Percentiles rank a stretch among this genome's conserved stretches.
Conservation (phyloP, 129 eudicot genomes). For the Ambrosia artemisiifolia region DNA sequence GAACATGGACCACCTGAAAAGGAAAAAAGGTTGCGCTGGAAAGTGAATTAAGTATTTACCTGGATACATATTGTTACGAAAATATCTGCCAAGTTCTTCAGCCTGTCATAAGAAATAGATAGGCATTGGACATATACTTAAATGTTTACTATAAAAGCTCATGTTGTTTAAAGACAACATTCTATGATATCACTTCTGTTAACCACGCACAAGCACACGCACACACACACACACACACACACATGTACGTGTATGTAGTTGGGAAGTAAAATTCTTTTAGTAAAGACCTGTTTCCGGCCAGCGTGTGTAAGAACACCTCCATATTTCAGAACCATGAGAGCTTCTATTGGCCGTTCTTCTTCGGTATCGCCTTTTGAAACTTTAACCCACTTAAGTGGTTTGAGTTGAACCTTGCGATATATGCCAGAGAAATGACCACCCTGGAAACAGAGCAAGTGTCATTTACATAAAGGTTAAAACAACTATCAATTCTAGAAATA, state of each 20-base stretch:
- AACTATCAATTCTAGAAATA: not conserved
- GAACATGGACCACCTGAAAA: slow-evolving; percentile 10
- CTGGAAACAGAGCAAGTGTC: slow-evolving; percentile 40
- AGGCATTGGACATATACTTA: not conserved
- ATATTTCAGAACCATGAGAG: slow-evolving; percentile 94
- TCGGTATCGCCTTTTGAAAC: slow-evolving; percentile 79
- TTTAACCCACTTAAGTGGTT: slow-evolving; percentile 96
- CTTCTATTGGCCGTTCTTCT: slow-evolving; percentile 91
- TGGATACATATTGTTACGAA: slow-evolving; percentile 96
- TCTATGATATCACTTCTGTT: not conserved
- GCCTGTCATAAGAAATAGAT: slow-evolving; percentile 55
- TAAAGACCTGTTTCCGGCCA: slow-evolving; percentile 88
- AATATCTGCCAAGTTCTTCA: slow-evolving; percentile 97
- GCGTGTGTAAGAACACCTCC: slow-evolving; percentile 99
- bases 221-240: not conserved
- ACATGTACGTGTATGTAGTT: not conserved
- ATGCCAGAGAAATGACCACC: slow-evolving; percentile 99
- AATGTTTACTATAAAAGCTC: slow-evolving; percentile 12
- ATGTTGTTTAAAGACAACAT: slow-evolving; percentile 3
- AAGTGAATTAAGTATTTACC: slow-evolving; percentile 38
- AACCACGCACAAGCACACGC: not conserved
- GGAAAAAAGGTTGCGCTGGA: not conserved
- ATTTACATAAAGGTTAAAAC: not conserved
- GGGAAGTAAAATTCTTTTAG: not conserved
- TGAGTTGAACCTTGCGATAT: slow-evolving; percentile 92